Evolutionary conservation across 2,329 filamentous ascomycete species (phyloP).

Genomic region (Ceratocystis huliohia): DNA sequence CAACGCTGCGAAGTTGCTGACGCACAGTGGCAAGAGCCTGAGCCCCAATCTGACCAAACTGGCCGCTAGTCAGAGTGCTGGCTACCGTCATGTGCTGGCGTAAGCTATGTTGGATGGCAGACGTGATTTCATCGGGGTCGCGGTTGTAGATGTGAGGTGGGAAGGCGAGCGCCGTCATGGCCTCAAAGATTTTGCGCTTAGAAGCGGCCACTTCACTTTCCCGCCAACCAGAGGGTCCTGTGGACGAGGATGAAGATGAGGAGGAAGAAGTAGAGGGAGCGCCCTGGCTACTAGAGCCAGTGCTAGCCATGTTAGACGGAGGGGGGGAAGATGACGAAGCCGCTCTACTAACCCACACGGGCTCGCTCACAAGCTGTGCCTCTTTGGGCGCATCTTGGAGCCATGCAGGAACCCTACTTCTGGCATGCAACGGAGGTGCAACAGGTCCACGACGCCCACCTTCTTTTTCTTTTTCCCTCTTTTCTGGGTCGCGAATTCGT

Average conservation of each 20-base stretch:
- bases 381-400: constrained; percentile 6
- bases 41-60: constrained; percentile 18
- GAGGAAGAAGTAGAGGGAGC: constrained; percentile 4
- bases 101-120: constrained; percentile 15
- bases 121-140: constrained; percentile 10
- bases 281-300: background rate
- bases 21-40: constrained; percentile 9
- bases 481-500: background rate
- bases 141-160: constrained; percentile 12
- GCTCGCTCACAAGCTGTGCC: constrained; percentile 1
- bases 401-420: constrained; percentile 9
- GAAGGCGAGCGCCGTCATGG: background rate
- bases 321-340: constrained; percentile 1
- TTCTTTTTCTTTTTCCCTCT: constrained; percentile 5
- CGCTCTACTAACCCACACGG: background rate
- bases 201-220: constrained; percentile 2
- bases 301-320: background rate
- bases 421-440: background rate
- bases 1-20: background rate
- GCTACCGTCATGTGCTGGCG: constrained; percentile 14
- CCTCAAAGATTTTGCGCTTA: constrained; percentile 5
- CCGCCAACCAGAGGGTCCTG: background rate
- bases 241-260: background rate
- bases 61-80: constrained; percentile 13
- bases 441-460: constrained; percentile 2